Conservation (phyloP, 1,284 basidiomycete species). For the Athelia sp. region DNA sequence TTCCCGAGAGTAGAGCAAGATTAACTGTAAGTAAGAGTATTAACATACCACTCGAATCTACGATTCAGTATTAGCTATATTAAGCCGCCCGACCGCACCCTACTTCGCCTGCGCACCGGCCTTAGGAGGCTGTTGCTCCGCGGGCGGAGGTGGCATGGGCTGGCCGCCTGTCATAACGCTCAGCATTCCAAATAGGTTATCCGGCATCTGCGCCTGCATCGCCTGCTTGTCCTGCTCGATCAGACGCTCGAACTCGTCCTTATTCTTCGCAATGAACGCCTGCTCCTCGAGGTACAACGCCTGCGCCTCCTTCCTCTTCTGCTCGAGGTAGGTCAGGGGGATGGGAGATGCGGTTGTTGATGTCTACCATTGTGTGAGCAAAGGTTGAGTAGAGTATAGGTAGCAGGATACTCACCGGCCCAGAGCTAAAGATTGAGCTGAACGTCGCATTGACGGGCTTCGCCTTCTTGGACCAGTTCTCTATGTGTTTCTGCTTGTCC, state of each 20-base stretch:
- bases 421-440: constrained; percentile 3
- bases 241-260: constrained; percentile 73
- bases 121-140: background rate
- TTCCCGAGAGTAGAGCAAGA: no score
- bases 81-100: background rate
- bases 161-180: background rate
- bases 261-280: constrained; percentile 81
- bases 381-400: constrained; percentile 3
- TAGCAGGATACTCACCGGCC: background rate
- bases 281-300: constrained; percentile 82
- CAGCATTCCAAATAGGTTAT: constrained; percentile 25
- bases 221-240: constrained; percentile 82
- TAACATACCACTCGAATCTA: constrained; percentile 1
- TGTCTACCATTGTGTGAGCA: constrained; percentile 12
- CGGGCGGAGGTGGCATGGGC: background rate
- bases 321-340: constrained; percentile 86
- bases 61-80: background rate
- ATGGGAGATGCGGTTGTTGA: constrained; percentile 34
- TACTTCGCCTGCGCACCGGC: background rate
- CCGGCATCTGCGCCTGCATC: constrained; percentile 46
- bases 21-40: background rate
- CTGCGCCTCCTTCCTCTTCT: constrained; percentile 86
- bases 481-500: constrained; percentile 71
- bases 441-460: background rate
- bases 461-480: constrained; percentile 73